Evolutionary conservation across 306 rosid genomes (phyloP).

Genomic region (Hippophae rhamnoides): DNA sequence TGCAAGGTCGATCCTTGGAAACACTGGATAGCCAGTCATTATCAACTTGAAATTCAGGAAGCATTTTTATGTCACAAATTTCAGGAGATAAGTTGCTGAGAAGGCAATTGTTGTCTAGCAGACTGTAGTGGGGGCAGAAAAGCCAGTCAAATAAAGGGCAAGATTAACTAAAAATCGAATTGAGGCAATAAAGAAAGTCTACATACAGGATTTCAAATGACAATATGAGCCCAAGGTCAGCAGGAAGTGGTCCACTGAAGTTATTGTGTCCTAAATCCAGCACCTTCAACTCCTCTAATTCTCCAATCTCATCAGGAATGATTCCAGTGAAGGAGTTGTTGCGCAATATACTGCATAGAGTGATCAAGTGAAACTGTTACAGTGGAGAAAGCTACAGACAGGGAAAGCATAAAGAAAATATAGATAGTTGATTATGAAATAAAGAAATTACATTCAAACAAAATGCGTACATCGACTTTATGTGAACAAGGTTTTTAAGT

Average conservation of each 20-base stretch:
- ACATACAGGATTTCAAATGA: slow-evolving; percentile 72
- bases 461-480: slow-evolving; percentile 67
- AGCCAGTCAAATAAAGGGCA: slow-evolving; percentile 5
- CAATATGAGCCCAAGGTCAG: slow-evolving; percentile 57
- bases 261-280: slow-evolving; percentile 85
- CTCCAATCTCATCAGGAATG: slow-evolving; percentile 52
- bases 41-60: slow-evolving; percentile 74
- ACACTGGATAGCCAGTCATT: slow-evolving; percentile 37
- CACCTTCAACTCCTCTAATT: slow-evolving; percentile 68
- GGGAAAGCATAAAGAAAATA: not conserved
- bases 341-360: slow-evolving; percentile 55
- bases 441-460: not conserved
- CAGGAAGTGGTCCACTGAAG: slow-evolving; percentile 54
- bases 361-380: slow-evolving; percentile 12
- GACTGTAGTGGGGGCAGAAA: slow-evolving; percentile 38
- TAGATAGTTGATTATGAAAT: not conserved
- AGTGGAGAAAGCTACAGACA: slow-evolving; percentile 10
- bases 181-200: slow-evolving; percentile 15
- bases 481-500: slow-evolving; percentile 47
- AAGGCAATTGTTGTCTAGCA: slow-evolving; percentile 68
- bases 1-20: slow-evolving; percentile 32
- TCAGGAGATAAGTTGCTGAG: slow-evolving; percentile 58
- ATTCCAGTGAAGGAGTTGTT: slow-evolving; percentile 66
- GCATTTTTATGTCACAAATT: slow-evolving; percentile 33
- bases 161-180: not conserved